phyloP scores from a whole-genome alignment of 2,329 filamentous ascomycete genomes.

The Xylaria digitata region DNA sequence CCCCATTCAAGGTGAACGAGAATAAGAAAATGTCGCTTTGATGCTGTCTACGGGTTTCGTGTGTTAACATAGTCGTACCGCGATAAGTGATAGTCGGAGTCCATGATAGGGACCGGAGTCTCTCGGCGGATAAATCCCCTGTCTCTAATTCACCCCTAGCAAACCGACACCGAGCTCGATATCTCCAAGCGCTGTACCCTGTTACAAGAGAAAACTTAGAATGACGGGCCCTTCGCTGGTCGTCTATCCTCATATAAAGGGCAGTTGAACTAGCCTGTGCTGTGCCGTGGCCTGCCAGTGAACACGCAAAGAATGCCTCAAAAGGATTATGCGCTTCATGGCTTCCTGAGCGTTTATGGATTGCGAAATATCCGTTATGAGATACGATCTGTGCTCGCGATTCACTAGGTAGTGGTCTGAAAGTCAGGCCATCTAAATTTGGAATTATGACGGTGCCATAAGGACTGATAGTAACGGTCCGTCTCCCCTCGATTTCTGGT shows the following conservation, averaged over 20 bases:
- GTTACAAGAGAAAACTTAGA: too few relatives aligned
- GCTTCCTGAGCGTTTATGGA: not conserved
- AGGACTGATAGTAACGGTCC: not conserved
- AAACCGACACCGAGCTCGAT: not conserved
- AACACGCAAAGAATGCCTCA: not conserved
- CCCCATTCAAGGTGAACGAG: not conserved
- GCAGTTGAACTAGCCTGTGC: not conserved
- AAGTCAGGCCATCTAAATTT: not conserved
- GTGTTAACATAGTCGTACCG: not conserved
- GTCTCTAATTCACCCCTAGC: not conserved
- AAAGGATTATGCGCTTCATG: not conserved
- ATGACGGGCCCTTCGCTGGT: too few relatives aligned
- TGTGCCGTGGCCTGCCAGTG: not conserved
- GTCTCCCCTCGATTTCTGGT: not conserved
- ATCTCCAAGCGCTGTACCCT: too few relatives aligned
- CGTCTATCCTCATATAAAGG: conserved; percentile 11
- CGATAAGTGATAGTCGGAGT: conserved; percentile 1
- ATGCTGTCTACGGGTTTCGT: too few relatives aligned
- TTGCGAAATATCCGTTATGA: not conserved
- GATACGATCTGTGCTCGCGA: not conserved
- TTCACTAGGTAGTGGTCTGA: not conserved
- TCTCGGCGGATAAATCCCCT: not conserved
- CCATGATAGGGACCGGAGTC: not conserved
- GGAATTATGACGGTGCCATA: conserved; percentile 7
- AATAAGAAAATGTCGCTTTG: not conserved